phyloP scores from a whole-genome alignment of 1,284 basidiomycete species.

The Pseudomicrostroma phylloplanum region DNA sequence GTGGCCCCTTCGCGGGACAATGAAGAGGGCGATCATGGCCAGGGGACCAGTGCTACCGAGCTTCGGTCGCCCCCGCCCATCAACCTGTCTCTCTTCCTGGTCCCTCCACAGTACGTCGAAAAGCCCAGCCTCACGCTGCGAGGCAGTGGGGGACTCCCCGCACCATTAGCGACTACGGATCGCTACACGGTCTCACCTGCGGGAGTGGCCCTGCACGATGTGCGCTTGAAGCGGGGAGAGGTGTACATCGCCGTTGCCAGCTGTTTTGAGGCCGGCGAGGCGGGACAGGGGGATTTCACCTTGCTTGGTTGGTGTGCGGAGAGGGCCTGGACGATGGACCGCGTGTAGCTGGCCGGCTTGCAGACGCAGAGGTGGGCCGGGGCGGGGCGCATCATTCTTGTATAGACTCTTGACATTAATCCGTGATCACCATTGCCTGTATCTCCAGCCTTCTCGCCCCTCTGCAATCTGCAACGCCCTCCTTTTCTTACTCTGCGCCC shows the following conservation, averaged over 20 bases:
- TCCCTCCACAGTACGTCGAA: not conserved
- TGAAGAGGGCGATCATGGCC: not conserved
- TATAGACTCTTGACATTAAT: no score
- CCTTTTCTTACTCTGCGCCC: no score
- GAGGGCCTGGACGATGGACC: not conserved
- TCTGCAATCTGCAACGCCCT: no score
- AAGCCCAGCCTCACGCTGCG: not conserved
- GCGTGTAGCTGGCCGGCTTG: no score
- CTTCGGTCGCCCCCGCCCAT: not conserved
- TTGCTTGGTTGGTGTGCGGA: conserved; percentile 1
- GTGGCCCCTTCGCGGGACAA: not conserved
- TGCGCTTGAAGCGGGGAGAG: not conserved
- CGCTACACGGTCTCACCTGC: not conserved
- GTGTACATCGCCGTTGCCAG: not conserved
- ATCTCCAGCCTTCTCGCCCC: no score
- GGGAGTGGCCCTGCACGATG: not conserved
- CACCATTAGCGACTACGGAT: not conserved
- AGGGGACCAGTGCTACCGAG: not conserved
- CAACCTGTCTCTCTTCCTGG: conserved; percentile 4
- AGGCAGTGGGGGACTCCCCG: not conserved
- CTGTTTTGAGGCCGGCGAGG: not conserved
- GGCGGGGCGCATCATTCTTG: no score
- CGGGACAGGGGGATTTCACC: not conserved
- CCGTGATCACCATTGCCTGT: no score
- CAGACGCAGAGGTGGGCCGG: no score